A percentile compares a stretch with the other conserved stretches of the same genome.
Conservation (phyloP, 1,284 basidiomycete genomes). For the Ganoderma multipileum region DNA sequence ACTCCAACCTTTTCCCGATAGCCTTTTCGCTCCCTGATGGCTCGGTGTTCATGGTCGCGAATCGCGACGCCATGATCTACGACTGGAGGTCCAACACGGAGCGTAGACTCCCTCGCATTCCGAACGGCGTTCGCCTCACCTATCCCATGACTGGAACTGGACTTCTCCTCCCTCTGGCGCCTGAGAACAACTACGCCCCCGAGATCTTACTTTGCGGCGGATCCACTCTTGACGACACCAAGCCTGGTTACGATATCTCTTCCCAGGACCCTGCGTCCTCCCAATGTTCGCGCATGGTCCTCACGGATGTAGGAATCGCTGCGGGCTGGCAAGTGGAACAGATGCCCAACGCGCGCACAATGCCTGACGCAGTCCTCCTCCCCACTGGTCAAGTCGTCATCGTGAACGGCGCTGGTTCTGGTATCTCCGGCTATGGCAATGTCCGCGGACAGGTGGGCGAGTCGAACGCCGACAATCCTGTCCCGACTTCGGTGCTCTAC, state of each 20-base stretch:
- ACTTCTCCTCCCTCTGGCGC: conserved; percentile 73
- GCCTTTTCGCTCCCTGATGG: conserved; percentile 78
- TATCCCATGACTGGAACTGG: conserved; percentile 84
- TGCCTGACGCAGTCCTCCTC: conserved; percentile 84
- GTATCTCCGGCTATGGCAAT: conserved; percentile 88
- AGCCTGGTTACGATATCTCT: conserved; percentile 65
- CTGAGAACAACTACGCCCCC: conserved; percentile 66
- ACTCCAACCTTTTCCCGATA: conserved; percentile 84
- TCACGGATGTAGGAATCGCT: conserved; percentile 70
- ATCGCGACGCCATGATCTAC: conserved; percentile 82
- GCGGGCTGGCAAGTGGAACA: conserved; percentile 77
- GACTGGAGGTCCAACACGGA: conserved; percentile 75
- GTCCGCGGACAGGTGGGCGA: conserved; percentile 71
- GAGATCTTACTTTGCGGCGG: conserved; percentile 84
- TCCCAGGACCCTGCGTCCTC: conserved; percentile 74
- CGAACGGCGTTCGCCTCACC: conserved; percentile 82
- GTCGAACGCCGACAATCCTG: conserved; percentile 84
- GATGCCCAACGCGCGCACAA: conserved; percentile 77
- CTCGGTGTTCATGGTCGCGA: conserved; percentile 80
- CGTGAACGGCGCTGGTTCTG: conserved; percentile 77
- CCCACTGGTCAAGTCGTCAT: conserved; percentile 81
- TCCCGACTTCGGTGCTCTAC: conserved; percentile 78
- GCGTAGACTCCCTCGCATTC: conserved; percentile 68
- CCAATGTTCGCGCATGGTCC: conserved; percentile 75
- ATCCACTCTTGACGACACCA: conserved; percentile 69